Conservation (phyloP, 148 eudicot genomes). For the Amaranthus cruentus region DNA sequence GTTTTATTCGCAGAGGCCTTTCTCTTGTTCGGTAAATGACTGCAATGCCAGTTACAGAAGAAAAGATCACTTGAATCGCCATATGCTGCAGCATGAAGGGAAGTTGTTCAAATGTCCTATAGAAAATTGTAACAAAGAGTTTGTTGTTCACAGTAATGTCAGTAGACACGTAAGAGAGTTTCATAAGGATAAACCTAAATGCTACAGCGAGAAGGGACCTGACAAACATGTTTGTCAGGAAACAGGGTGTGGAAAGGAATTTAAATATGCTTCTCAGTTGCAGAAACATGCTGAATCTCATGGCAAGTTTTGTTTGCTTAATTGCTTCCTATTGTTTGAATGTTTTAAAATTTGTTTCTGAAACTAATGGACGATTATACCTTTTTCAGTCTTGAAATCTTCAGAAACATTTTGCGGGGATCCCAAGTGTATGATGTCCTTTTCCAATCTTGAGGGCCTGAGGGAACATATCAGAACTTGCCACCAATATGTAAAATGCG, state of each 20-base stretch:
- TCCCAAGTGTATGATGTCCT: conserved; percentile 75
- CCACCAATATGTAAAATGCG: conserved; percentile 62
- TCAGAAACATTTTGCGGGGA: conserved; percentile 72
- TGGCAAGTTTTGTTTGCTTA: conserved; percentile 33
- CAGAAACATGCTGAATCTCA: conserved; percentile 68
- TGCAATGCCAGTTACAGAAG: conserved; percentile 72
- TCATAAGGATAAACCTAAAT: conserved; percentile 37
- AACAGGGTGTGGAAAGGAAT: conserved; percentile 82
- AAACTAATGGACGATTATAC: not conserved
- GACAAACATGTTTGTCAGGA: conserved; percentile 55
- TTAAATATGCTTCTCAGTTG: conserved; percentile 58
- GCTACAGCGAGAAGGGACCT: conserved; percentile 18
- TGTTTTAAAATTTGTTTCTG: not conserved
- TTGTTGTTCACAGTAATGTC: conserved; percentile 55
- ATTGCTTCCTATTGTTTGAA: not conserved
- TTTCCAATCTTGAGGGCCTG: conserved; percentile 59
- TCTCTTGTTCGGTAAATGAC: conserved; percentile 65
- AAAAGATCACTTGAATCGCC: conserved; percentile 85
- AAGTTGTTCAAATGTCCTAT: conserved; percentile 68
- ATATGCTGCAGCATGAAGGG: conserved; percentile 68
- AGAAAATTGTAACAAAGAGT: conserved; percentile 42
- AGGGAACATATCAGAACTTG: conserved; percentile 64
- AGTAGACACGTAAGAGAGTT: conserved; percentile 66
- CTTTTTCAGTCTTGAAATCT: conserved; percentile 55
- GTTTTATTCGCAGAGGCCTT: conserved; percentile 58